Evolutionary conservation across 805 yeast genomes (phyloP).

Genomic region (Hanseniaspora mollemarum): DNA sequence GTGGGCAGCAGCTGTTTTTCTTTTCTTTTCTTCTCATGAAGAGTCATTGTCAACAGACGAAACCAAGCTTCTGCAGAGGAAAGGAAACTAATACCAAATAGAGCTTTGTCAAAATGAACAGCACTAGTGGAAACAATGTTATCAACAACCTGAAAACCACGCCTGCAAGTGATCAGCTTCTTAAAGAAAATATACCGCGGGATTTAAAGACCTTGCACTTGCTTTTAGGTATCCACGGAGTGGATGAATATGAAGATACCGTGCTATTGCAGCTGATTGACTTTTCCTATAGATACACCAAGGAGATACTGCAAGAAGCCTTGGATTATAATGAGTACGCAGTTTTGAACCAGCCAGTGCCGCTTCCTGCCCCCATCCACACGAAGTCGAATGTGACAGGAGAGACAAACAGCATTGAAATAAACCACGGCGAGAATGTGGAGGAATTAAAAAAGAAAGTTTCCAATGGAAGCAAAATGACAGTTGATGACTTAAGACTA

Average conservation of each 20-base stretch:
- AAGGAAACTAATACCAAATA: not conserved
- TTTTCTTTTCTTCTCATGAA: not conserved
- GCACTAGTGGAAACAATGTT: constrained; percentile 4
- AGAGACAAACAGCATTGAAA: constrained; percentile 1
- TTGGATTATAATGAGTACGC: constrained; percentile 79
- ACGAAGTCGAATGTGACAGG: constrained; percentile 10
- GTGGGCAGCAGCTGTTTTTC: constrained; percentile 39
- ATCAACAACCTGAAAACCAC: constrained; percentile 11
- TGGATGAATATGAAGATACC: constrained; percentile 84
- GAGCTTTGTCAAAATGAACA: not conserved
- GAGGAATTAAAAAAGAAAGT: constrained; percentile 20
- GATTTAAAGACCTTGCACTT: constrained; percentile 85
- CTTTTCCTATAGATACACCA: constrained; percentile 83
- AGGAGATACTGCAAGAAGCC: constrained; percentile 80
- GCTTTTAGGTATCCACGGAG: constrained; percentile 86
- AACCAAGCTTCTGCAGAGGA: too few species aligned
- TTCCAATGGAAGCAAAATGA: constrained; percentile 37
- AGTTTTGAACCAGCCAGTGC: constrained; percentile 25
- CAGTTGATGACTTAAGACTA: constrained; percentile 80
- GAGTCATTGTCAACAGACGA: too few species aligned
- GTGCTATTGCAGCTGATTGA: constrained; percentile 95
- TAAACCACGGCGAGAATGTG: not conserved
- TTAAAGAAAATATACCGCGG: constrained; percentile 46
- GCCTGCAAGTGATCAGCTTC: constrained; percentile 18
- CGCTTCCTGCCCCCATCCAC: constrained; percentile 15